A percentile compares a stretch with the other conserved stretches of the same genome.
Conservation (phyloP, 306 rosid species). For the Arachis hypogaea region DNA sequence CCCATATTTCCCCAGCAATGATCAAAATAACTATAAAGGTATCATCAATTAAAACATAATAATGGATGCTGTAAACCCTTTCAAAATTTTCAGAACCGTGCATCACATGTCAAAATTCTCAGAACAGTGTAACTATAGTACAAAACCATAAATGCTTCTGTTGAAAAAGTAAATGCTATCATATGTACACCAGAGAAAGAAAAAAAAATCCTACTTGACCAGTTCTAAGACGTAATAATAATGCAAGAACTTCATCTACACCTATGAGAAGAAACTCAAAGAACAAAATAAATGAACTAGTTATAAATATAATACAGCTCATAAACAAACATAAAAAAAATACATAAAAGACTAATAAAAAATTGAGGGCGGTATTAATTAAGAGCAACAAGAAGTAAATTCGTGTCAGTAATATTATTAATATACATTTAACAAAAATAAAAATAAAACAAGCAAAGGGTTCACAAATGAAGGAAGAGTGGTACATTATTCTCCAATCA, state of each 20-base stretch:
- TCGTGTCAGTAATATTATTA: background rate
- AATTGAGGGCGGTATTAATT: no score
- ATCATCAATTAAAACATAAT: conserved; percentile 21
- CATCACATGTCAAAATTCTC: conserved; percentile 15
- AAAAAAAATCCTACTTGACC: background rate
- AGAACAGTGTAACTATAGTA: background rate
- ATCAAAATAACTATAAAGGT: conserved; percentile 3
- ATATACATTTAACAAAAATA: background rate
- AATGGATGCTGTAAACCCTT: background rate
- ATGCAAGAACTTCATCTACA: background rate
- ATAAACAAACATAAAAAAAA: background rate
- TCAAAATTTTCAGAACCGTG: background rate
- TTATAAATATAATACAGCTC: background rate
- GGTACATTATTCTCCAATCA: conserved; percentile 7
- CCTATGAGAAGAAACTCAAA: background rate
- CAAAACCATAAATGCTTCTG: background rate
- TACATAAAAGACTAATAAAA: background rate
- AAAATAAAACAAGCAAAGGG: background rate
- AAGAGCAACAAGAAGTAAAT: background rate
- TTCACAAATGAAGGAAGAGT: background rate
- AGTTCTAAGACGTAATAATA: background rate
- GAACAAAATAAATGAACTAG: conserved; percentile 14
- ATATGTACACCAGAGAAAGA: background rate
- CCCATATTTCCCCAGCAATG: conserved; percentile 24
- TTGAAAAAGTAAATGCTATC: background rate